These are phyloP conservation scores for Draba incana DNA, from an alignment of 345 rosid genomes.

Conservation along the genomic window DNA sequence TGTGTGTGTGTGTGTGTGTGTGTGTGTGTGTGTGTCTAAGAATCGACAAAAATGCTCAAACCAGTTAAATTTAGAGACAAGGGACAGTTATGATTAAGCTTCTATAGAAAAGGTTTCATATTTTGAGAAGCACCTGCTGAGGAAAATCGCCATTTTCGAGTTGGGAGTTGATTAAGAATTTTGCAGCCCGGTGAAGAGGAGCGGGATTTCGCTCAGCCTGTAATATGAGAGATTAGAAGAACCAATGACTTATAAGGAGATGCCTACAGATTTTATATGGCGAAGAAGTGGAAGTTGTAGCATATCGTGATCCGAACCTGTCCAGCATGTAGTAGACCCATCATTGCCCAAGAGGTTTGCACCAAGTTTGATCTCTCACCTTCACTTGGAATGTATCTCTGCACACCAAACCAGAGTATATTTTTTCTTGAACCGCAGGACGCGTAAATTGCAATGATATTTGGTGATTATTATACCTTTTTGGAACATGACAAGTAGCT, in stretches of 20 bases:
- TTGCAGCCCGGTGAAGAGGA: conserved; percentile 68
- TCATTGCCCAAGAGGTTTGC: conserved; percentile 45
- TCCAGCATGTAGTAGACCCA: conserved; percentile 46
- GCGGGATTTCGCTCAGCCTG: conserved; percentile 60
- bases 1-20: not conserved
- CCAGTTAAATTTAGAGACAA: not conserved
- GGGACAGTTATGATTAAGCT: not conserved
- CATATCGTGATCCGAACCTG: conserved; percentile 31
- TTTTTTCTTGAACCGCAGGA: not conserved
- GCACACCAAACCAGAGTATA: conserved; percentile 18
- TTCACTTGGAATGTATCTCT: conserved; percentile 45
- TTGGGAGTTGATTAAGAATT: conserved; percentile 67
- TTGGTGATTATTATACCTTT: conserved; percentile 33
- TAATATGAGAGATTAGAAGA: conserved; percentile 8
- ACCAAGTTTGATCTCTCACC: conserved; percentile 43
- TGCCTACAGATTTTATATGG: not conserved
- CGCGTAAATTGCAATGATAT: conserved; percentile 1
- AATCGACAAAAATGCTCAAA: not conserved
- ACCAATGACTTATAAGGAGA: not conserved
- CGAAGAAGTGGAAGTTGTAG: not conserved
- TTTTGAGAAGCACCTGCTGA: conserved; percentile 47
- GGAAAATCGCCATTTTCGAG: conserved; percentile 69
- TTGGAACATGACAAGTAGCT: conserved; percentile 44
- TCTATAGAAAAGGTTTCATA: not conserved
- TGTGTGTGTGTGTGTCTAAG: conserved; percentile 1